Evolutionary conservation across 257 asterid genomes (phyloP).

Genomic region (Capsicum rhomboideum): DNA sequence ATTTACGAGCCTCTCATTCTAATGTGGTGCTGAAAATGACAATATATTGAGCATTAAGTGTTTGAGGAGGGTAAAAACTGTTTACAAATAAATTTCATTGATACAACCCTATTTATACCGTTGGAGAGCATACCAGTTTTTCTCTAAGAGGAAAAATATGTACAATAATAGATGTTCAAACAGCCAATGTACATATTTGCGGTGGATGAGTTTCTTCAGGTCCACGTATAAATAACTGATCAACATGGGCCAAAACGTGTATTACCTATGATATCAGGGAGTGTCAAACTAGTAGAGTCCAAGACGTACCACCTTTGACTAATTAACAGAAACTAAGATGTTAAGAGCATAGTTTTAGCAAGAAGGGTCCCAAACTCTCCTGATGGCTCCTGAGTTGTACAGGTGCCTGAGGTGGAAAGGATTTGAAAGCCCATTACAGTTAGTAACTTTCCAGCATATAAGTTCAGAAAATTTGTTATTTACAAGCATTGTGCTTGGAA

Average conservation of each 20-base stretch:
- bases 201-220: neutral
- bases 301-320: neutral
- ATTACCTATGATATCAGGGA: neutral
- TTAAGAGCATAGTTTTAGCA: neutral
- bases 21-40: neutral
- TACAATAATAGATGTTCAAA: neutral
- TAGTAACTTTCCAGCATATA: neutral
- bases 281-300: neutral
- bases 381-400: neutral
- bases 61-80: neutral
- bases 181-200: neutral
- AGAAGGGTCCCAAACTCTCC: neutral
- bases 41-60: neutral
- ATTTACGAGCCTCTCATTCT: neutral
- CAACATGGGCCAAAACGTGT: neutral
- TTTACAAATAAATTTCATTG: neutral
- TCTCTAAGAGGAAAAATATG: neutral
- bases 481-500: neutral
- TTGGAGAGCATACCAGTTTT: neutral
- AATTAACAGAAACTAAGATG: neutral
- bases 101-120: neutral
- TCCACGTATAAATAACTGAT: neutral
- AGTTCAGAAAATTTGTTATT: neutral
- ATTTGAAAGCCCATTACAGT: neutral
- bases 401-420: neutral